phyloP scores from a whole-genome alignment of 352 stramenopile genomes.

The Globisporangium splendens region DNA sequence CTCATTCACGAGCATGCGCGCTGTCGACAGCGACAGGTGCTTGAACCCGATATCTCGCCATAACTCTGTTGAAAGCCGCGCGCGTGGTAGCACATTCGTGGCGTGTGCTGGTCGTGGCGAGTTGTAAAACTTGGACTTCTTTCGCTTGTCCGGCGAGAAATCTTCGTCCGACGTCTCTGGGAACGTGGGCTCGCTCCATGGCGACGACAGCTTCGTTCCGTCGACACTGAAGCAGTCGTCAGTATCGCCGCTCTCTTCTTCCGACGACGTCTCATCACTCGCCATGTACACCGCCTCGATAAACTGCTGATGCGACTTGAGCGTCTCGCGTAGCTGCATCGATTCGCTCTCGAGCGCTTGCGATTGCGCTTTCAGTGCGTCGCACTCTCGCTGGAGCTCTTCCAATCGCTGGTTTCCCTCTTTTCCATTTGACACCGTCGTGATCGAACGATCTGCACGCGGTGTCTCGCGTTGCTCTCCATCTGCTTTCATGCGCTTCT shows the following conservation, averaged over 20 bases:
- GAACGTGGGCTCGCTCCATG: slow-evolving; percentile 14
- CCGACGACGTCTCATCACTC: slow-evolving; percentile 11
- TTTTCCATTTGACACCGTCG: neutral
- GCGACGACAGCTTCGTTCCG: slow-evolving; percentile 3
- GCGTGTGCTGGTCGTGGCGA: slow-evolving; percentile 32
- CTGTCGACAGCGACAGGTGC: slow-evolving; percentile 17
- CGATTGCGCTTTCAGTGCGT: slow-evolving; percentile 34
- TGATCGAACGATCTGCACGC: too few species aligned
- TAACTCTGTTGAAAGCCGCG: slow-evolving; percentile 1
- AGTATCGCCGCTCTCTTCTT: slow-evolving; percentile 14
- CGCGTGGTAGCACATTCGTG: neutral
- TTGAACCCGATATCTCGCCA: slow-evolving; percentile 12
- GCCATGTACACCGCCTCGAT: slow-evolving; percentile 26
- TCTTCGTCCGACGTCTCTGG: slow-evolving; percentile 33
- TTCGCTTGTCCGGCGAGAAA: slow-evolving; percentile 28
- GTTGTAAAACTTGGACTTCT: slow-evolving; percentile 23
- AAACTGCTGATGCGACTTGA: slow-evolving; percentile 41
- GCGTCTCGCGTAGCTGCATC: slow-evolving; percentile 34
- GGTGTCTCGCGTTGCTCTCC: neutral
- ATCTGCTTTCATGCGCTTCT: slow-evolving; percentile 7
- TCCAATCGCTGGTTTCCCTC: slow-evolving; percentile 2
- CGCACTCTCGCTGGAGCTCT: slow-evolving; percentile 32
- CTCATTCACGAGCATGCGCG: slow-evolving; percentile 26
- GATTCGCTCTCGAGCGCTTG: slow-evolving; percentile 40
- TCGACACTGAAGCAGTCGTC: slow-evolving; percentile 2